Evolutionary conservation across 805 yeast genomes (phyloP), one percentile per base, ranked within the genome.

Genomic region (Wickerhamiella qilinensis): DNA sequence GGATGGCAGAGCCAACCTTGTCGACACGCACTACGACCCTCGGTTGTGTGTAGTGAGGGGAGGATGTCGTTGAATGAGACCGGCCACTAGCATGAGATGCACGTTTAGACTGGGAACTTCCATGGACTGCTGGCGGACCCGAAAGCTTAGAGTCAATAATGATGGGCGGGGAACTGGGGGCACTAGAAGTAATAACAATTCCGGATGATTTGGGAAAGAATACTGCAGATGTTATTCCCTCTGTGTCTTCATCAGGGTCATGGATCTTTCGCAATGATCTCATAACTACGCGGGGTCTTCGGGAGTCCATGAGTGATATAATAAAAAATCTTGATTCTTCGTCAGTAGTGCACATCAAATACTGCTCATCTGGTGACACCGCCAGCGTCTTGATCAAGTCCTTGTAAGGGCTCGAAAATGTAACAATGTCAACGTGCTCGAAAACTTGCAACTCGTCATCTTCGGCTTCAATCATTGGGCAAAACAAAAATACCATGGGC

Each of bases 141-240:
- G 45, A 33, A 19, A 79, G 71, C 31, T 69, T 65, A 3, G 85
- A 69, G 46, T 78, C 82, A 21, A 78, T 64, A 5, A 78, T 64
- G 33, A 78, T 73, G 0, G 85, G 83, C 2, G 77, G 72, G 2
- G 81, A 68, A 45, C 71, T 68, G 38, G 72, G 71, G 5, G 84
- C 77, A 4, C 71, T 72, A 1, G 80, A 55, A 3, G 60, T 53
- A 4, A 72, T 63, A 30, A 67, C 66, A 71, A 75, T 67, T 32
- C 68, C 57, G 22, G 65, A 56, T 41, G 71, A 57, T 45, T 74
- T 72, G 0, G 84, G 83, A 55, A 78, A 76, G 54, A 85, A 79
- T 40, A 70, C 69, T 5, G 82, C 59, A 44, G 76, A 81, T 0
- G 97, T 88, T 29, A 88, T 82, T 2, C 96, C 96, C 53, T 86